phyloP scores from a whole-genome alignment of 2,329 filamentous ascomycete species.

The Passalora sequoiae region DNA sequence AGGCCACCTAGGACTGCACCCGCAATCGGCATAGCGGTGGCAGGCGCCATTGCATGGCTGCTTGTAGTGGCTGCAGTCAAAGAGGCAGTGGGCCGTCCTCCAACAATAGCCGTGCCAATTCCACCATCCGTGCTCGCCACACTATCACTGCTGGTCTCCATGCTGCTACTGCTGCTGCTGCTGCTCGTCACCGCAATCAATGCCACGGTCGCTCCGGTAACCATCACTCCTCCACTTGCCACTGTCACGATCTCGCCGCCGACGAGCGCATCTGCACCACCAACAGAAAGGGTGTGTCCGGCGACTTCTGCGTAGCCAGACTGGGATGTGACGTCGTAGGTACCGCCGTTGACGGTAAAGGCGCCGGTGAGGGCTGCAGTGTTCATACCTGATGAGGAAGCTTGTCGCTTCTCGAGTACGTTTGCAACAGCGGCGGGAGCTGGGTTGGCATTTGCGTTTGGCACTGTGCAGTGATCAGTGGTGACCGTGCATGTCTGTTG shows the following conservation, averaged over 20 bases:
- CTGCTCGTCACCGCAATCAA: constrained; percentile 6
- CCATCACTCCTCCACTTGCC: constrained; percentile 8
- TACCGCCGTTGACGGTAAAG: constrained; percentile 17
- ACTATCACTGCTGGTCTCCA: constrained; percentile 3
- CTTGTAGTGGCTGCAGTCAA: constrained; percentile 5
- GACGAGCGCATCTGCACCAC: constrained; percentile 13
- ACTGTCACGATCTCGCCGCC: constrained; percentile 13
- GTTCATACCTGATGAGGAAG: too few relatives aligned
- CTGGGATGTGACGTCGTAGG: constrained; percentile 17
- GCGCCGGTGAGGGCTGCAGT: constrained; percentile 8
- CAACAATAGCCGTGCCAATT: not conserved
- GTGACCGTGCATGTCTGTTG: constrained; percentile 9
- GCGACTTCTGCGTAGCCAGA: constrained; percentile 14
- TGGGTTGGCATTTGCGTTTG: constrained; percentile 3
- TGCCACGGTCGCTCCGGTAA: constrained; percentile 7
- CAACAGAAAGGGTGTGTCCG: constrained; percentile 19
- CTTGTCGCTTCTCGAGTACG: constrained; percentile 1
- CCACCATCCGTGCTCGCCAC: not conserved
- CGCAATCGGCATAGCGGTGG: constrained; percentile 3
- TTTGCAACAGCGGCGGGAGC: not conserved
- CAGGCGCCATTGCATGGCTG: constrained; percentile 3
- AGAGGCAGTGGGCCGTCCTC: not conserved
- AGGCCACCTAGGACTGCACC: constrained; percentile 13
- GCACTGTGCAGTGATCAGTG: not conserved
- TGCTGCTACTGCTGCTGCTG: not conserved